phyloP scores from a whole-genome alignment of 352 stramenopile genomes.

The Phytophthora nicotianae region DNA sequence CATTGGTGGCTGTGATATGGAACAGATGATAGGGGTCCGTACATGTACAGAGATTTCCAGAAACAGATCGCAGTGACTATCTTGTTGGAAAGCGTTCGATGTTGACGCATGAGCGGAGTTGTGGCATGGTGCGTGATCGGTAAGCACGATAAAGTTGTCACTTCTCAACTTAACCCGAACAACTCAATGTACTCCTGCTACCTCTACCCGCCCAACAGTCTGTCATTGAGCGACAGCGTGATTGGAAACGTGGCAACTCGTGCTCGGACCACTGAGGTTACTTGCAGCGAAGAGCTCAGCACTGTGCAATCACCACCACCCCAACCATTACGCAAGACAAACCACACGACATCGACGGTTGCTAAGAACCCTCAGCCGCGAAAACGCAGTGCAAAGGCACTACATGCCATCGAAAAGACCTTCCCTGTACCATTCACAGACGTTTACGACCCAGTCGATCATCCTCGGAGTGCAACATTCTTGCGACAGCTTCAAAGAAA shows the following conservation, averaged over 20 bases:
- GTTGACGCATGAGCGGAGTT: too few species aligned
- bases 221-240: not conserved
- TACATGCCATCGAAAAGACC: too few species aligned
- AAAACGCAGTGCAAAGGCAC: not conserved
- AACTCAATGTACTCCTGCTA: not conserved
- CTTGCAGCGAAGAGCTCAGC: not conserved
- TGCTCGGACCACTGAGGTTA: not conserved
- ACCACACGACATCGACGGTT: not conserved
- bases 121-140: too few species aligned
- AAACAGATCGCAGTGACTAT: too few species aligned
- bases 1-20: too few species aligned
- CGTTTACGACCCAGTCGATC: not conserved
- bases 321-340: not conserved
- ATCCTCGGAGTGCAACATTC: not conserved
- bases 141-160: not conserved
- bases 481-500: not conserved
- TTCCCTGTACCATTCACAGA: not conserved
- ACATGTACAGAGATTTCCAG: too few species aligned
- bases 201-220: not conserved
- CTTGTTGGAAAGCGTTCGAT: too few species aligned
- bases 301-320: too few species aligned
- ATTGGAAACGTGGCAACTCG: not conserved
- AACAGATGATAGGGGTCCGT: too few species aligned
- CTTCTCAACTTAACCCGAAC: not conserved
- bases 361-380: not conserved